phyloP scores from a whole-genome alignment of 768 basidiomycete genomes.

The Gelatoporia subvermispora region DNA sequence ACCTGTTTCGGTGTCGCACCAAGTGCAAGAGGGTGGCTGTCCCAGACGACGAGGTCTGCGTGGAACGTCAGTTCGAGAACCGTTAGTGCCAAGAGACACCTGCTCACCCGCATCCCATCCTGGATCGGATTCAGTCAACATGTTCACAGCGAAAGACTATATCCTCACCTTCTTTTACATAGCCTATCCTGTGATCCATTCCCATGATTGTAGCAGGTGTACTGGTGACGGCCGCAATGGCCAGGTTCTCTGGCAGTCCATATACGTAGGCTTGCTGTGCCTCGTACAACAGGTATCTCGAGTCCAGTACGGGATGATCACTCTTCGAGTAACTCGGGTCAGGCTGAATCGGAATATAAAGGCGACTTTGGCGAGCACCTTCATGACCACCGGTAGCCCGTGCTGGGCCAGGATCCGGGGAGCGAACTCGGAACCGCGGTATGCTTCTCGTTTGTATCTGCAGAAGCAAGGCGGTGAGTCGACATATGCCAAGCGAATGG shows the following conservation, averaged over 20 bases:
- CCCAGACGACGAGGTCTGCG: constrained; percentile 72
- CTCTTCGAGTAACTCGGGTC: constrained; percentile 17
- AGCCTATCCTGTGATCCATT: constrained; percentile 40
- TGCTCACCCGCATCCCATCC: constrained; percentile 4
- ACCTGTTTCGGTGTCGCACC: constrained; percentile 80
- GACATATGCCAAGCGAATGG: neutral
- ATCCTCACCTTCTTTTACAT: constrained; percentile 45
- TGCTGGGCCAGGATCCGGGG: constrained; percentile 53
- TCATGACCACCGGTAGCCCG: constrained; percentile 56
- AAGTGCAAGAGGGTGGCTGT: constrained; percentile 70
- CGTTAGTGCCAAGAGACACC: neutral
- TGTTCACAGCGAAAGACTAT: neutral
- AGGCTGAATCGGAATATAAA: neutral
- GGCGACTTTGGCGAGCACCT: constrained; percentile 34
- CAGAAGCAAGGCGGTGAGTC: neutral
- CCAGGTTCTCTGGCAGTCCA: constrained; percentile 56
- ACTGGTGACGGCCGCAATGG: constrained; percentile 63
- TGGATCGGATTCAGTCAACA: neutral
- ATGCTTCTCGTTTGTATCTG: constrained; percentile 56
- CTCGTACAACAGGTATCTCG: constrained; percentile 49
- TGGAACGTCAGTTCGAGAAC: neutral
- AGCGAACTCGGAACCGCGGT: constrained; percentile 61
- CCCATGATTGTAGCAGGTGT: constrained; percentile 70
- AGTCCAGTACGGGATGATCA: constrained; percentile 49
- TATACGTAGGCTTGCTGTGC: constrained; percentile 64